Conservation (phyloP, 768 basidiomycete genomes). For the Roridomyces roridus region DNA sequence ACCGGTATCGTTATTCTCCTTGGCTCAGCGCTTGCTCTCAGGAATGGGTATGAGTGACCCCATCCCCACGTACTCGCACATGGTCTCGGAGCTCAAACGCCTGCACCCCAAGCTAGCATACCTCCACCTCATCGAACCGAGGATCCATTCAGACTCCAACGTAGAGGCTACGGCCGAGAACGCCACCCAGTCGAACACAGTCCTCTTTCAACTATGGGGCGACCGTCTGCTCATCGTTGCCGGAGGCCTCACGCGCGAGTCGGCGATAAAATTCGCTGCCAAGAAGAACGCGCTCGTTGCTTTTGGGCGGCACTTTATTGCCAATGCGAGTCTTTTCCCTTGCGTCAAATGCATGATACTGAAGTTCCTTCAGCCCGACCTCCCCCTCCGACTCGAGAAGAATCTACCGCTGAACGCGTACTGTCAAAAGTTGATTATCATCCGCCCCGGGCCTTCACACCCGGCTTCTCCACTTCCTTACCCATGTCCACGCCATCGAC, state of each 20-base stretch:
- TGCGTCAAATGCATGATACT: background rate
- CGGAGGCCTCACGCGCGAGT: constrained; percentile 34
- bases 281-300: constrained; percentile 26
- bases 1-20: constrained; percentile 1
- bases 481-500: no score
- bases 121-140: no score
- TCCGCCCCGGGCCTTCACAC: no score
- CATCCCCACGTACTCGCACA: constrained; percentile 32
- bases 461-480: no score
- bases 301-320: constrained; percentile 40
- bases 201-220: constrained; percentile 37
- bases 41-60: constrained; percentile 39
- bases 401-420: constrained; percentile 16
- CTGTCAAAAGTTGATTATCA: no score
- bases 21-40: constrained; percentile 30
- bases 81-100: no score
- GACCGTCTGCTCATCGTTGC: constrained; percentile 33
- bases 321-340: constrained; percentile 36
- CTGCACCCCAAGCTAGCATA: no score
- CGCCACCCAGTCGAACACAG: background rate
- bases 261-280: constrained; percentile 33
- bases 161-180: no score
- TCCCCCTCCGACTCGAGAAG: constrained; percentile 25
- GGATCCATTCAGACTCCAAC: no score
- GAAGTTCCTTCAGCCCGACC: constrained; percentile 34